Conservation (phyloP, 1,139 yeast species). For the Yamadazyma diddensiae region DNA sequence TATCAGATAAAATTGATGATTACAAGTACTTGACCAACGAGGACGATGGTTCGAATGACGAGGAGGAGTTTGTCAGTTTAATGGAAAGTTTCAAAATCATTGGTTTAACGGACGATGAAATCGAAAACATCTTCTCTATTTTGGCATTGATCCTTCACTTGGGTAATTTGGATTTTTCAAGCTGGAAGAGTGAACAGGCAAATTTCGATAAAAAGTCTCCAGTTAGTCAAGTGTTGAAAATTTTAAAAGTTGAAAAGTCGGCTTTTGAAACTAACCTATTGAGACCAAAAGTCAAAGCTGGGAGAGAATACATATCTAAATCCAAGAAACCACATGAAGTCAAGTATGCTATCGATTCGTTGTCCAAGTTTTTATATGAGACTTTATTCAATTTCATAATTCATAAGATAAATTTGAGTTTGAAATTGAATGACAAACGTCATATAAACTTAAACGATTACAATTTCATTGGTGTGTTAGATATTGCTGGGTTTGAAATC, state of each 20-base stretch:
- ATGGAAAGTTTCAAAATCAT: slow-evolving; percentile 67
- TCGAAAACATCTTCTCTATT: slow-evolving; percentile 57
- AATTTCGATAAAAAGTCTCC: slow-evolving; percentile 55
- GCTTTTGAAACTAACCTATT: slow-evolving; percentile 59
- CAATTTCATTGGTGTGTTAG: slow-evolving; percentile 87
- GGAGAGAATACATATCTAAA: slow-evolving; percentile 80
- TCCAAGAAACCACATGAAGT: slow-evolving; percentile 81
- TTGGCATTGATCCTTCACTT: slow-evolving; percentile 78
- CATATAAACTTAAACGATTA: slow-evolving; percentile 17
- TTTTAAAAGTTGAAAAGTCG: slow-evolving; percentile 62
- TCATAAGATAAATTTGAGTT: slow-evolving; percentile 67
- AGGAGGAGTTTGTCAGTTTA: slow-evolving; percentile 59
- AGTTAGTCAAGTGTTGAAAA: slow-evolving; percentile 52
- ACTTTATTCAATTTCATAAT: slow-evolving; percentile 78
- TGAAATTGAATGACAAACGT: slow-evolving; percentile 26
- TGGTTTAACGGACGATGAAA: slow-evolving; percentile 62
- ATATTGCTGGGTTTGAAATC: slow-evolving; percentile 97
- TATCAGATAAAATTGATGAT: slow-evolving; percentile 42
- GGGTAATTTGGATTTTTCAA: slow-evolving; percentile 78
- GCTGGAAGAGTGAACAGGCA: slow-evolving; percentile 80
- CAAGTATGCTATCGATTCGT: slow-evolving; percentile 76
- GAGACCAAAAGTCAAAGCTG: slow-evolving; percentile 87
- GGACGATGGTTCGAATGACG: slow-evolving; percentile 65
- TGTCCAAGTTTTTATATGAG: slow-evolving; percentile 85
- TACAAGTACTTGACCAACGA: slow-evolving; percentile 57